phyloP scores from a whole-genome alignment of 2,329 filamentous ascomycete species.

The Colletotrichum simmondsii region DNA sequence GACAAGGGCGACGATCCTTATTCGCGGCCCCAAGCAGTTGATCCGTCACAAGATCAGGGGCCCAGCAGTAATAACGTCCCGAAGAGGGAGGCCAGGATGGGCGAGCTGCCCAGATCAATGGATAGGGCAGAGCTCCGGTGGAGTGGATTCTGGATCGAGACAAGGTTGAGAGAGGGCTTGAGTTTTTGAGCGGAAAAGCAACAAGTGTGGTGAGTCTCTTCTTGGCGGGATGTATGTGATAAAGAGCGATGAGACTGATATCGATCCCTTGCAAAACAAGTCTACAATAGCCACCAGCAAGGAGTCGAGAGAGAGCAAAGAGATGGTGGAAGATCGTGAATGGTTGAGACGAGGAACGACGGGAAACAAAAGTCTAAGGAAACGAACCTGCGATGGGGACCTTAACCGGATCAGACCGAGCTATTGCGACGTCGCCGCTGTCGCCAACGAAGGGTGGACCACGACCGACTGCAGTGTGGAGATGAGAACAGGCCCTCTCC shows the following conservation, averaged over 20 bases:
- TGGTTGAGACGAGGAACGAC: neutral
- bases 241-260: slow-evolving; percentile 29
- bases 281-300: slow-evolving; percentile 15
- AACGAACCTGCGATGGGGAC: slow-evolving; percentile 13
- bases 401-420: slow-evolving; percentile 29
- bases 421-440: slow-evolving; percentile 31
- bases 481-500: slow-evolving; percentile 29
- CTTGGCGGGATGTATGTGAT: slow-evolving; percentile 16
- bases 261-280: slow-evolving; percentile 27
- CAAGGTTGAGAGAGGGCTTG: slow-evolving; percentile 8
- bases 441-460: slow-evolving; percentile 22
- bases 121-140: slow-evolving; percentile 16
- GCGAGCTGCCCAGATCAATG: neutral
- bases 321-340: slow-evolving; percentile 2
- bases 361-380: slow-evolving; percentile 25
- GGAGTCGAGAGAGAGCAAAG: slow-evolving; percentile 11
- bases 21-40: slow-evolving; percentile 33
- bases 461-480: slow-evolving; percentile 28
- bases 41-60: slow-evolving; percentile 29
- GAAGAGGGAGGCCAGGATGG: slow-evolving; percentile 19
- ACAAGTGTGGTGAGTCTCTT: slow-evolving; percentile 21
- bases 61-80: slow-evolving; percentile 10
- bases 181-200: slow-evolving; percentile 23
- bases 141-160: slow-evolving; percentile 18
- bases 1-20: slow-evolving; percentile 34